Conservation (phyloP, 306 rosid species). For the Vachellia collinsii region DNA sequence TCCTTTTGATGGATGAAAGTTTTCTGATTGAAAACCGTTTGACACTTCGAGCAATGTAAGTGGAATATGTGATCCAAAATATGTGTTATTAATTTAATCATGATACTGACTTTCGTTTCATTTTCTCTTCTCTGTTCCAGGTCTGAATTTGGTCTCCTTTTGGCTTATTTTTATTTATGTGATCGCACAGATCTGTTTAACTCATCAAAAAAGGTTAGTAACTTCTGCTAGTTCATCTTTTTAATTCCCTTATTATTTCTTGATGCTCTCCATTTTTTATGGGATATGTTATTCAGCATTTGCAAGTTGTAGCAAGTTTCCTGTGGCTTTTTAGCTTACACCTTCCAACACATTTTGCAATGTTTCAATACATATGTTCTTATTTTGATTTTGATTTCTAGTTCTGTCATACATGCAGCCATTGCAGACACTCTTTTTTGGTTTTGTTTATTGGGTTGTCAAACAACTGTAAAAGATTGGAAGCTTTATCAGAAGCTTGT, state of each 20-base stretch:
- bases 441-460: conserved; percentile 17
- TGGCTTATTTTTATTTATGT: conserved; percentile 77
- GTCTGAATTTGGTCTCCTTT: conserved; percentile 78
- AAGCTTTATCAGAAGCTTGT: conserved; percentile 10
- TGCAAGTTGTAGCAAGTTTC: conserved; percentile 20
- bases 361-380: conserved; percentile 25
- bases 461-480: not conserved
- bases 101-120: conserved; percentile 31
- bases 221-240: conserved; percentile 28
- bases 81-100: conserved; percentile 22
- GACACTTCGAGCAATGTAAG: conserved; percentile 95
- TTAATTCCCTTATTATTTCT: conserved; percentile 8
- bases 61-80: conserved; percentile 33
- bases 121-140: conserved; percentile 45
- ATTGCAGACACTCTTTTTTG: not conserved
- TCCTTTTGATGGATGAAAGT: conserved; percentile 72
- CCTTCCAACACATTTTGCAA: conserved; percentile 3
- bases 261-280: conserved; percentile 13
- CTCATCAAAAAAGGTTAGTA: conserved; percentile 69
- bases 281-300: conserved; percentile 14
- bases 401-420: conserved; percentile 19
- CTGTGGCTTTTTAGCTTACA: conserved; percentile 24
- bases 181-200: conserved; percentile 89
- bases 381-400: conserved; percentile 15
- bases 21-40: conserved; percentile 87